Conservation (phyloP, 345 rosid genomes). For the Eucalyptus microcorys region DNA sequence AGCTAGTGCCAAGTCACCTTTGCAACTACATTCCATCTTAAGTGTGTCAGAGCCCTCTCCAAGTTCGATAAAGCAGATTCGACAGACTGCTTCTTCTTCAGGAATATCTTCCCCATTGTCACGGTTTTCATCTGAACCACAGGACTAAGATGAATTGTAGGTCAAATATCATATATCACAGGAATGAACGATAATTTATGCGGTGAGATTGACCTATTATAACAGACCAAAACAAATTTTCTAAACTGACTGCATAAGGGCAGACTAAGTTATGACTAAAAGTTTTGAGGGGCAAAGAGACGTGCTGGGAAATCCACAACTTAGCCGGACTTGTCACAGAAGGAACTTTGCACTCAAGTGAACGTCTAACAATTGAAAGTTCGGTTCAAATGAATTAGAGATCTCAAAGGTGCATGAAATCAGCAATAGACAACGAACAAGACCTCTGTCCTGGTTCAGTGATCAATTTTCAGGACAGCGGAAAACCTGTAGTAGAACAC, state of each 20-base stretch:
- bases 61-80: conserved; percentile 77
- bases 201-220: neutral
- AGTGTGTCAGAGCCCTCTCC: conserved; percentile 84
- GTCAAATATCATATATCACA: conserved; percentile 28
- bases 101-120: conserved; percentile 72
- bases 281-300: neutral
- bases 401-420: neutral
- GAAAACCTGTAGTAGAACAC: neutral
- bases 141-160: conserved; percentile 54
- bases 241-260: neutral
- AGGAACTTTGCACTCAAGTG: neutral
- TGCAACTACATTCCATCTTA: conserved; percentile 98
- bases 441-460: neutral
- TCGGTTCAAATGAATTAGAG: neutral
- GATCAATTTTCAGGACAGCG: neutral
- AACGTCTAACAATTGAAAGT: neutral
- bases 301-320: neutral
- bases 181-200: neutral
- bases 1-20: conserved; percentile 83
- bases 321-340: neutral
- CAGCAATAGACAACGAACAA: neutral
- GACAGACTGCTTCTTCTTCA: conserved; percentile 89
- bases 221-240: neutral
- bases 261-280: neutral
- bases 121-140: conserved; percentile 53